Conservation (phyloP, 2,329 filamentous ascomycete genomes). For the Colletotrichum cordylinicola region DNA sequence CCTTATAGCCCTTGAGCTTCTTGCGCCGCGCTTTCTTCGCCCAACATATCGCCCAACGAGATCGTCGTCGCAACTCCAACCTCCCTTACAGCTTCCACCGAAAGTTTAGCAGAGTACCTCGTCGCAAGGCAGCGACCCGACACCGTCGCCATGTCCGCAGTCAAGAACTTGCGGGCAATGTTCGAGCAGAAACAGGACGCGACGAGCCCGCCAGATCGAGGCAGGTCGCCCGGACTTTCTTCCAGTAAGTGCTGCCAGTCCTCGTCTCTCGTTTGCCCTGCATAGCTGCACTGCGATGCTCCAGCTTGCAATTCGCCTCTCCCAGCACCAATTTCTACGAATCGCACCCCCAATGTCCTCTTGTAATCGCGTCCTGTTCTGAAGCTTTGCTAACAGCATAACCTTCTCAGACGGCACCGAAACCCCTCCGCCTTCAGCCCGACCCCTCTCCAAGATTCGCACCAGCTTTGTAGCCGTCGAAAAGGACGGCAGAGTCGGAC, state of each 20-base stretch:
- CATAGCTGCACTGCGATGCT: background rate
- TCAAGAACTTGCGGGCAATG: conserved; percentile 79
- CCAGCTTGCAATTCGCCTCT: background rate
- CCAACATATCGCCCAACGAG: background rate
- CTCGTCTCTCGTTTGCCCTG: background rate
- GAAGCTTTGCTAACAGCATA: conserved; percentile 6
- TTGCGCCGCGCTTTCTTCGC: background rate
- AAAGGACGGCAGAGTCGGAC: conserved; percentile 63
- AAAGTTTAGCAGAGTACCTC: background rate
- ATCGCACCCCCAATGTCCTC: background rate
- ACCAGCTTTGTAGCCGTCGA: conserved; percentile 79
- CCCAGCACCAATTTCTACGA: background rate
- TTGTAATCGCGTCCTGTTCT: background rate
- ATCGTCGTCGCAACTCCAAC: background rate
- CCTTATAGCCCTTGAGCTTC: background rate
- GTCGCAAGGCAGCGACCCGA: conserved; percentile 8
- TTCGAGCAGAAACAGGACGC: conserved; percentile 76
- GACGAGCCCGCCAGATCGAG: conserved; percentile 71
- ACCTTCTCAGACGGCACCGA: conserved; percentile 19
- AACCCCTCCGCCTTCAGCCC: conserved; percentile 34
- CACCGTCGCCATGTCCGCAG: conserved; percentile 65
- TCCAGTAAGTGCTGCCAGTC: conserved; percentile 39
- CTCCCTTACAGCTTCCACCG: background rate
- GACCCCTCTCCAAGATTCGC: conserved; percentile 76
- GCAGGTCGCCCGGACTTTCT: conserved; percentile 66